These are phyloP conservation scores for Xenosphaeropsis pyriputrescens DNA, from an alignment of 2,329 filamentous ascomycete genomes.

Conservation along the genomic window DNA sequence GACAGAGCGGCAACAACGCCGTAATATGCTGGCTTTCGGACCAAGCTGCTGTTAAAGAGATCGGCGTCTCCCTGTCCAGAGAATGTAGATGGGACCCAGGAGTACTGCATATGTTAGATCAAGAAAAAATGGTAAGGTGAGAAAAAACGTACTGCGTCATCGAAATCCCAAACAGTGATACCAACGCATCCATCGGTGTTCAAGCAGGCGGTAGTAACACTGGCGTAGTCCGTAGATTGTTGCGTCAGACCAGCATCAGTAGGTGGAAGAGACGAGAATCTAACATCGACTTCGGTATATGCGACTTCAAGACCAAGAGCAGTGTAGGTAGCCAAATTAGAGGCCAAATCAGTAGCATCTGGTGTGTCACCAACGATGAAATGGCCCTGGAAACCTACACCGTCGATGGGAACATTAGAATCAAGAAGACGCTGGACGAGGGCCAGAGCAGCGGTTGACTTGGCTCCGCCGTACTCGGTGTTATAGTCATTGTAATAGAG, in stretches of 20 bases:
- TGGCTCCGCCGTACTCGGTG: slow-evolving; percentile 35
- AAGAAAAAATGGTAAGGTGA: not conserved
- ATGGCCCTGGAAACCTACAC: slow-evolving; percentile 47
- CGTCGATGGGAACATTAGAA: slow-evolving; percentile 41
- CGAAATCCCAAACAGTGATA: slow-evolving; percentile 16
- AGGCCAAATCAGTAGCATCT: slow-evolving; percentile 24
- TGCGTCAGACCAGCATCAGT: slow-evolving; percentile 21
- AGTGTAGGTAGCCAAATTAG: slow-evolving; percentile 32
- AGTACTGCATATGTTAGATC: slow-evolving; percentile 6
- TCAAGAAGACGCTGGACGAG: slow-evolving; percentile 28
- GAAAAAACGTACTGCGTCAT: slow-evolving; percentile 6
- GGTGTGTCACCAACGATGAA: slow-evolving; percentile 37
- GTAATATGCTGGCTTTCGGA: slow-evolving; percentile 25
- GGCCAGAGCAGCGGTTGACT: slow-evolving; percentile 26
- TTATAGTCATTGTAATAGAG: slow-evolving; percentile 52
- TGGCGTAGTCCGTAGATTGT: slow-evolving; percentile 31
- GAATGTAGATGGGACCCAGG: slow-evolving; percentile 24
- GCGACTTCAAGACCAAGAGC: slow-evolving; percentile 39
- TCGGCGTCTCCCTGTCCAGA: slow-evolving; percentile 22
- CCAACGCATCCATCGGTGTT: slow-evolving; percentile 11
- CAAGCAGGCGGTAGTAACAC: slow-evolving; percentile 10
- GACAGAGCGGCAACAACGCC: slow-evolving; percentile 19
- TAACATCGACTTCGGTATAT: slow-evolving; percentile 47
- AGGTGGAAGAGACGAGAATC: slow-evolving; percentile 28
- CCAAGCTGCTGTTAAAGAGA: slow-evolving; percentile 24